phyloP scores from a whole-genome alignment of 441 rosid genomes.

The Bocquillonia castaneifolia region DNA sequence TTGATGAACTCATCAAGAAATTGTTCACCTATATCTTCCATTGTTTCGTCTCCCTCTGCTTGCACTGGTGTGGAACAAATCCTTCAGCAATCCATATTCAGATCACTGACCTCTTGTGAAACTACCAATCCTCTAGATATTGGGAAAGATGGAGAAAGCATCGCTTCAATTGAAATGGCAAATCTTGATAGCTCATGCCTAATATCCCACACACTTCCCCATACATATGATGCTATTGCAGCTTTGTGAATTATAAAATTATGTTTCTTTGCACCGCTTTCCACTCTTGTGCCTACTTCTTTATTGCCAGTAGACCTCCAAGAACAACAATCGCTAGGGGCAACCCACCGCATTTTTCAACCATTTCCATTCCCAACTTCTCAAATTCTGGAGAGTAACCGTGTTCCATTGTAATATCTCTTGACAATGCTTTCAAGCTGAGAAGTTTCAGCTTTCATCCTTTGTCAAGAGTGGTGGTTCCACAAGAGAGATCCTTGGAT shows the following conservation, averaged over 20 bases:
- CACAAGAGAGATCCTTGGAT: constrained; percentile 21
- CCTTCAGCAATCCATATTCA: constrained; percentile 31
- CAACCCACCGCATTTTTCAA: constrained; percentile 17
- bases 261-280: constrained; percentile 3
- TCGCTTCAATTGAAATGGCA: constrained; percentile 26
- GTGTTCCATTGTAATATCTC: neutral
- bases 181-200: constrained; percentile 19
- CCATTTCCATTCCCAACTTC: constrained; percentile 13
- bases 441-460: constrained; percentile 32
- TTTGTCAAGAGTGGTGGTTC: constrained; percentile 23
- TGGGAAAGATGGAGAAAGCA: constrained; percentile 37
- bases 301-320: constrained; percentile 17
- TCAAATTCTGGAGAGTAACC: neutral
- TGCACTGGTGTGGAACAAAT: constrained; percentile 11
- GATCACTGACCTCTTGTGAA: constrained; percentile 1
- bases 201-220: constrained; percentile 14
- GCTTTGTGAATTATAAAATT: neutral
- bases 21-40: constrained; percentile 32
- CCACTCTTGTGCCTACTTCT: constrained; percentile 1
- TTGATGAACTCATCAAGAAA: constrained; percentile 26
- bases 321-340: constrained; percentile 20
- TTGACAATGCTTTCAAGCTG: constrained; percentile 24
- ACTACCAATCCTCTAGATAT: constrained; percentile 26
- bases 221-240: neutral
- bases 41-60: constrained; percentile 2